phyloP scores from a whole-genome alignment of 164 flowering plant species.

The Paratinospora sagittata region DNA sequence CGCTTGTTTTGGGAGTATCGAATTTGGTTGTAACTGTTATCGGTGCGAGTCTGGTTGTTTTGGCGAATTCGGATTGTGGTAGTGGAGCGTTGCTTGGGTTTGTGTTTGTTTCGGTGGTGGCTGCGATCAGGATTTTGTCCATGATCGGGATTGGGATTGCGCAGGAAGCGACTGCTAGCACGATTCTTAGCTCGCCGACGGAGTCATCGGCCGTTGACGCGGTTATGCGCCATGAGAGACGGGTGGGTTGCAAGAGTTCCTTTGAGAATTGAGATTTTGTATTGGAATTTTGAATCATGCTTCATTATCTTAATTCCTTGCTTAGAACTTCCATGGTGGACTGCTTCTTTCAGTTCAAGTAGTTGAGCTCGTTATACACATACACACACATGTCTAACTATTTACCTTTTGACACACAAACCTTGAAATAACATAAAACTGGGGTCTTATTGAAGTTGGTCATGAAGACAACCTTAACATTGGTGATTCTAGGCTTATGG shows the following conservation, averaged over 20 bases:
- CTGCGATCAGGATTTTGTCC: slow-evolving; percentile 33
- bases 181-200: slow-evolving; percentile 31
- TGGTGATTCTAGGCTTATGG: no score
- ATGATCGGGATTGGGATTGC: slow-evolving; percentile 48
- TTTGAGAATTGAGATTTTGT: background rate
- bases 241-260: slow-evolving; percentile 31
- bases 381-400: no score
- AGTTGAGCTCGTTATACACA: no score
- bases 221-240: slow-evolving; percentile 47
- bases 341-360: no score
- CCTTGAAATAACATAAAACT: no score
- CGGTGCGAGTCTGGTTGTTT: slow-evolving; percentile 25
- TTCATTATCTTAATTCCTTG: no score
- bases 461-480: no score
- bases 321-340: no score
- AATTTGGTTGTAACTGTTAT: no score
- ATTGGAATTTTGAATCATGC: background rate
- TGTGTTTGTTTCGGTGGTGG: slow-evolving; percentile 20
- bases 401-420: no score
- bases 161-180: slow-evolving; percentile 51
- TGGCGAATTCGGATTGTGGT: slow-evolving; percentile 22
- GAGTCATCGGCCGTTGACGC: slow-evolving; percentile 29
- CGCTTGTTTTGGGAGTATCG: slow-evolving; percentile 33
- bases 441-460: no score
- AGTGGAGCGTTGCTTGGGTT: slow-evolving; percentile 22